Evolutionary conservation across 2,329 filamentous ascomycete genomes (phyloP), one percentile per base, ranked within the genome.

Genomic region (Aschersonia sp.): DNA sequence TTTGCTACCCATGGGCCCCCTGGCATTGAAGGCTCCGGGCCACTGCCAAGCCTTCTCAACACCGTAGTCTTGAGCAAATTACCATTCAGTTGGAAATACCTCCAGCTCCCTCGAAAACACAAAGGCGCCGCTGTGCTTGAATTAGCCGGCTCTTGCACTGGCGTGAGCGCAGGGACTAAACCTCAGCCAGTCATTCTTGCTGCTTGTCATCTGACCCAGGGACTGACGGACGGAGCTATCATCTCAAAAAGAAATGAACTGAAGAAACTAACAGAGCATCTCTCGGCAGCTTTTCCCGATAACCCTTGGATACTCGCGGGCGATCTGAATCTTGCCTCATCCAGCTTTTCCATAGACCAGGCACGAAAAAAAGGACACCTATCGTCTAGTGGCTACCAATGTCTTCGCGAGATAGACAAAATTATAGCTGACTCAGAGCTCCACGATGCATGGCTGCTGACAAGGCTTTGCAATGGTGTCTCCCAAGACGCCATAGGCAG

Each of bases 321-420:
- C 4, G 79, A 83, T 56, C 79, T 83, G 57, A 84, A 84, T 54
- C 63, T 83, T 30, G 66, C 73, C 6, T 81, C 78, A 0, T 84
- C 80, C 1, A 62, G 66, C 2, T 67, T 68, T 46, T 76, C 77
- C 0, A 71, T 83, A 35, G 63, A 73, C 9, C 62, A 65, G 4
- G 76, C 79, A 0, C 52, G 75, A 2, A 67, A 69, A 48, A 70
- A 66, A 46, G 71, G 72, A n/a, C 60, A 66, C 5, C 72, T 84
- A n/a, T 75, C 76, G 0, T 44, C 57, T 0, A 65, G 72, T 45
- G 73, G 74, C 1, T 66, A 63, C 0, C 57, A 55, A 3, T 61
- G 63, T 7, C 58, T 81, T 2, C 55, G 58, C 6, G 60, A 64
- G 0, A 63, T 82, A 10, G 73, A 81, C 43, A 52, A 55, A 0